Base-by-base conservation (phyloP, 305 asterid species). In the Solanum hybrid region DNA sequence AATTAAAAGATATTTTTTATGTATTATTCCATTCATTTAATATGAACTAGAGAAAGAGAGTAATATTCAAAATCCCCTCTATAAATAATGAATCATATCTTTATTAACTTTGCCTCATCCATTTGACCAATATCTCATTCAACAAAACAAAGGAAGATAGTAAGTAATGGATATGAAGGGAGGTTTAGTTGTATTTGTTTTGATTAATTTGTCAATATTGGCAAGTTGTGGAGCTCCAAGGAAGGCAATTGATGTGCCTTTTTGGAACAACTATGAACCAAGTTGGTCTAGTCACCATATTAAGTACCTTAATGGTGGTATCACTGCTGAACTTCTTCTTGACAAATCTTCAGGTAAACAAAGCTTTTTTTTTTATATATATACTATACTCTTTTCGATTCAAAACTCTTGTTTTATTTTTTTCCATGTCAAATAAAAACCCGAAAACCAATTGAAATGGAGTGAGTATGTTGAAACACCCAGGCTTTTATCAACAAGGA, bases 211-310 rank as follows among this genome's bases (percentile, higher is more conserved):
- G 70, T 81, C 34, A 81, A 81, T 81, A 38, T 14, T 81, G 36
- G 34, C n/a, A 7, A 81, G 9, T 72, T 91, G 90, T 34, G 91
- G 89, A 17, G 92, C 81, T 34, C 91, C 90, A 8, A 89, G 88
- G 84, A 90, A 87, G 37, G 90, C 91, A 29, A 89, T 92, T 70
- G 92, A 91, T 68, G 94, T 92, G 2, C 91, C 92, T 17, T 92
- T 92, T 61, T 78, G 87, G 84, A 88, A 32, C 37, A 91, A 92
- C 88, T 92, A 92, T 87, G 91, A 38, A 14, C 91, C 94, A 0
- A 86, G 91, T 79, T 92, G 94, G 94, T 88, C 93, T 39, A 11
- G 87, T 51, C 89, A 92, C 88, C 94, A 92, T 86, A 92, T 92
- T 92, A 90, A 87, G 38, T 92, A 91, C 91, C 85, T 87, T 73